Base-by-base conservation (phyloP, 345 rosid genomes). In the Arabis alpina region DNA sequence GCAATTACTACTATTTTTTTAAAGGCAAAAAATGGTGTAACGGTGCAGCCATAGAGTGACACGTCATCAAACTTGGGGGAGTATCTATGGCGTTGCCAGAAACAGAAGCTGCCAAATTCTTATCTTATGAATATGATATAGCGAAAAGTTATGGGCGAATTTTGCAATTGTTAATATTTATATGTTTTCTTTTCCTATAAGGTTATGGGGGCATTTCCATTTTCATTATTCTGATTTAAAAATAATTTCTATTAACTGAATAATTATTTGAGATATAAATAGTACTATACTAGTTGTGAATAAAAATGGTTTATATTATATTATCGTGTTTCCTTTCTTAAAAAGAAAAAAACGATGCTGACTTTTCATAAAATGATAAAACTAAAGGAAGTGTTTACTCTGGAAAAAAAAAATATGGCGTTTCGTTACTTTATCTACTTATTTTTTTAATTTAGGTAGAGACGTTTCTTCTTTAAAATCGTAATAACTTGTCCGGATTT, bases 401-500 rank as follows among this genome's bases (percentile, higher is more conserved):
- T 4, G n/a, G 4, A 23, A 27, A 8, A 12, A 54, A 39, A 43
- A 14, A 30, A 42, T 25, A 60, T 34, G 63, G 68, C 57, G 73
- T 74, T 74, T 72, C 65, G 52, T 72, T 64, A 64, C 71, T 55
- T 64, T 74, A 60, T 60, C 42, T 43, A 44, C 30, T 68, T 54
- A n/a, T 47, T 61, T 42, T 54, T 36, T 42, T 54, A 36, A 63
- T 27, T 61, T 68, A 75, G 78, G 70, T 39, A 61, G 58, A 61
- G 58, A 61, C 74, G 74, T 75, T 75, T 75, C 70, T 68, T 68
- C 78, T 61, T 16, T 45, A 53, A 54, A 68, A 68, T 45, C 64
- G 61, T 61, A 66, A 53, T 61, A 66, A 53, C 68, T 74, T 75
- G 8, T 54, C 69, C 58, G 57, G 78, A 75, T 75, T 75, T 75